These are phyloP conservation scores for Cladophialophora exuberans DNA, from an alignment of 2,329 filamentous ascomycete genomes.

Conservation along the genomic window DNA sequence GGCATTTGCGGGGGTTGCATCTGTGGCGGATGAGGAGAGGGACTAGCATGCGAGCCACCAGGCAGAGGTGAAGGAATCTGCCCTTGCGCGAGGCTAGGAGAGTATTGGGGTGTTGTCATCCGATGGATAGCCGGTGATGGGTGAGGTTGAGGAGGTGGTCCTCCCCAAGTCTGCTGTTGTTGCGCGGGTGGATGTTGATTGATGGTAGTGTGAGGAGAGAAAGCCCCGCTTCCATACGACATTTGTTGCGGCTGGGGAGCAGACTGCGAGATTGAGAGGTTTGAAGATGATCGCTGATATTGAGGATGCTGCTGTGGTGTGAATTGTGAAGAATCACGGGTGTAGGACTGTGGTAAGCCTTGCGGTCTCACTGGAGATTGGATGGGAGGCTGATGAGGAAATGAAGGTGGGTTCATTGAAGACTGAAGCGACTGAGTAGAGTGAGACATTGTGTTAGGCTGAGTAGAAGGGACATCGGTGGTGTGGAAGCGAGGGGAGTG, in stretches of 20 bases:
- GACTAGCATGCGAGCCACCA: constrained; percentile 25
- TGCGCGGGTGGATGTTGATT: constrained; percentile 62
- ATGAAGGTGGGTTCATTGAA: constrained; percentile 66
- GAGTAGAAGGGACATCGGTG: constrained; percentile 27
- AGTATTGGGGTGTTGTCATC: constrained; percentile 37
- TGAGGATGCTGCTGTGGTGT: constrained; percentile 41
- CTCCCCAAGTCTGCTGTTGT: constrained; percentile 70
- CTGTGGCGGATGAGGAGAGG: constrained; percentile 32
- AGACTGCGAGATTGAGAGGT: constrained; percentile 58
- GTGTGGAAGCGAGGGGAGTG: constrained; percentile 29
- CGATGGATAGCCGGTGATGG: constrained; percentile 55
- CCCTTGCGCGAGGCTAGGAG: constrained; percentile 29
- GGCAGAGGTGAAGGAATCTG: constrained; percentile 34
- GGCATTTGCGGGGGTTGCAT: constrained; percentile 35
- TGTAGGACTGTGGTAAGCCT: constrained; percentile 61
- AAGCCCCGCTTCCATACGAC: constrained; percentile 62
- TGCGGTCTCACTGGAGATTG: constrained; percentile 71
- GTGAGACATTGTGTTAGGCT: constrained; percentile 28
- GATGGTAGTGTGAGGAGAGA: constrained; percentile 45
- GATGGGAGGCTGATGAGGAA: constrained; percentile 70
- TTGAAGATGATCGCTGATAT: constrained; percentile 54
- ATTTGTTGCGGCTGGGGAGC: constrained; percentile 49
- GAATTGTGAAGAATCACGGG: constrained; percentile 66
- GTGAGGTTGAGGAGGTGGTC: constrained; percentile 65
- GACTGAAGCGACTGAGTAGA: constrained; percentile 44